These are phyloP conservation scores for Clavulina sp. DNA, from an alignment of 768 basidiomycete genomes.

Conservation along the genomic window DNA sequence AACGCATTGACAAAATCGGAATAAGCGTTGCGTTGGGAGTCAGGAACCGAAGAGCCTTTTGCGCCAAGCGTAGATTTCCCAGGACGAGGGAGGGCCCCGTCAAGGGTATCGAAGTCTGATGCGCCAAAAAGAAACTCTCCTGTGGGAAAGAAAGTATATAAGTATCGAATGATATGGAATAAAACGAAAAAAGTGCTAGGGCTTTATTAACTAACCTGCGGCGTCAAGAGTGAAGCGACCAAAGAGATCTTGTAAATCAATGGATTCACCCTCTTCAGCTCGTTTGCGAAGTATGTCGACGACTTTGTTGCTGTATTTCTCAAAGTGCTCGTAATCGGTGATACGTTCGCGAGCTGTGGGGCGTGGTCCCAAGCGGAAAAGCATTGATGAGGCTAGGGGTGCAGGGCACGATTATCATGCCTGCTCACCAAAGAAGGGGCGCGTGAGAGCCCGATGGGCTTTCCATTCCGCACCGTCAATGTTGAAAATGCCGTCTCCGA, in stretches of 20 bases:
- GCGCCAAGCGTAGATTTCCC: not conserved
- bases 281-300: conserved; percentile 5
- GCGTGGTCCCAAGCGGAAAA: conserved; percentile 17
- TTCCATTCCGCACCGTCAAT: conserved; percentile 18
- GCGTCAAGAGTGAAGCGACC: conserved; percentile 10
- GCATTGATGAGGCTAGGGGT: not conserved
- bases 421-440: conserved; percentile 17
- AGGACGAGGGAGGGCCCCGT: conserved; percentile 4
- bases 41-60: conserved; percentile 1
- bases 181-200: too few relatives aligned
- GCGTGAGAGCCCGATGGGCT: conserved; percentile 22
- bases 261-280: conserved; percentile 12
- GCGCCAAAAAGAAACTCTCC: conserved; percentile 3
- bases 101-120: conserved; percentile 4
- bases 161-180: too few relatives aligned
- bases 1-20: conserved; percentile 8
- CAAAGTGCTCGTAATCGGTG: conserved; percentile 11
- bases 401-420: not conserved
- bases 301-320: conserved; percentile 10
- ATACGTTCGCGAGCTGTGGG: conserved; percentile 11
- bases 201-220: too few relatives aligned
- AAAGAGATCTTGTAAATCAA: conserved; percentile 11
- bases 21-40: not conserved
- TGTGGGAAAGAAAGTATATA: too few relatives aligned
- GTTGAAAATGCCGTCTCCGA: conserved; percentile 21